phyloP scores from a whole-genome alignment of 345 rosid genomes.

The Citrus hindsii region DNA sequence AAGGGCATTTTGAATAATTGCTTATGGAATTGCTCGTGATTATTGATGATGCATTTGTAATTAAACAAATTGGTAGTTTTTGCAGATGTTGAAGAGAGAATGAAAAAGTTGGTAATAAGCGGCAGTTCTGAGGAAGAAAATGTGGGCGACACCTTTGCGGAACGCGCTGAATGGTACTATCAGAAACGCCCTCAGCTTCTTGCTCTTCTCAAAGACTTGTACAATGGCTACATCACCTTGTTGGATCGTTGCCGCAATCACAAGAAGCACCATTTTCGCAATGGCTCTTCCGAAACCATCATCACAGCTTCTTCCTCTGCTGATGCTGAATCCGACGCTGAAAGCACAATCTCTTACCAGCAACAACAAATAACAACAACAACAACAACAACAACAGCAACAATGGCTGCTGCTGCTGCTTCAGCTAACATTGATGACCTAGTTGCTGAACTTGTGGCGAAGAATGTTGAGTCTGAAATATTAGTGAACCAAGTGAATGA shows the following conservation, averaged over 20 bases:
- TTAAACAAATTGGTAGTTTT: background rate
- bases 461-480: conserved; percentile 51
- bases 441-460: conserved; percentile 45
- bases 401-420: background rate
- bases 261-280: background rate
- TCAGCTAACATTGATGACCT: conserved; percentile 27
- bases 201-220: conserved; percentile 55
- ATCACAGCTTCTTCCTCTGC: background rate
- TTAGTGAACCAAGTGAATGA: conserved; percentile 35
- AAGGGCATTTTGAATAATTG: background rate
- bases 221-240: conserved; percentile 50
- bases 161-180: conserved; percentile 71
- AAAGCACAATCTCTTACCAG: conserved; percentile 50
- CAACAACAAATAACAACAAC: conserved; percentile 2
- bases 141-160: conserved; percentile 51
- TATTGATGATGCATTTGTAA: background rate
- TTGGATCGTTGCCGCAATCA: conserved; percentile 34
- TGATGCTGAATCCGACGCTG: conserved; percentile 33
- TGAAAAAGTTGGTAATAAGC: conserved; percentile 31
- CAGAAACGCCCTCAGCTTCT: conserved; percentile 61
- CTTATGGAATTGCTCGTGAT: background rate
- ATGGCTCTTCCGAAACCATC: background rate
- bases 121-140: conserved; percentile 27
- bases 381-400: background rate
- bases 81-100: conserved; percentile 52